Percentiles rank a stretch among this genome's conserved stretches.
Conservation (phyloP, 371 early-diverging fungal species). For the Fennellomyces sp. region DNA sequence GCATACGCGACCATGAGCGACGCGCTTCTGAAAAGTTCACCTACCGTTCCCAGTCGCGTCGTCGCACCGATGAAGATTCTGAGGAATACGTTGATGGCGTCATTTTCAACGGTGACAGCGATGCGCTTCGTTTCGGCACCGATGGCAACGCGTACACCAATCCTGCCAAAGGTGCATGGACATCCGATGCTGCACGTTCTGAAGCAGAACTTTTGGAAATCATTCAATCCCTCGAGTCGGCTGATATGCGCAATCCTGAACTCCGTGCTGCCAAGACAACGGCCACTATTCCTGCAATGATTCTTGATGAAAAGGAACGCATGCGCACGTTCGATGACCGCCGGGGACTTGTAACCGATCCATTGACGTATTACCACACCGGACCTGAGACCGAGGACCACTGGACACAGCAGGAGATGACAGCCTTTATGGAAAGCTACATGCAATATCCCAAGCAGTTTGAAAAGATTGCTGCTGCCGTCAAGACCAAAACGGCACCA, state of each 20-base stretch:
- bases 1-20: constrained; percentile 42
- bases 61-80: constrained; percentile 46
- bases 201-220: constrained; percentile 82
- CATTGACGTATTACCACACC: constrained; percentile 64
- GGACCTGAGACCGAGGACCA: constrained; percentile 57
- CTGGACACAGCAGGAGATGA: constrained; percentile 86
- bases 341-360: constrained; percentile 65
- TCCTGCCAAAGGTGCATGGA: constrained; percentile 48
- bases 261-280: constrained; percentile 76
- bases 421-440: constrained; percentile 77
- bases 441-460: constrained; percentile 90
- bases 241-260: constrained; percentile 81
- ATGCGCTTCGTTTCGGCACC: constrained; percentile 42
- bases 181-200: constrained; percentile 81
- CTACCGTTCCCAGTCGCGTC: constrained; percentile 30
- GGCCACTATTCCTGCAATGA: constrained; percentile 80
- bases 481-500: constrained; percentile 79
- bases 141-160: constrained; percentile 35
- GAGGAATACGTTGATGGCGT: constrained; percentile 48
- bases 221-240: constrained; percentile 74
- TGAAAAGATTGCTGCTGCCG: constrained; percentile 76
- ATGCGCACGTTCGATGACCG: constrained; percentile 64
- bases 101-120: constrained; percentile 45
- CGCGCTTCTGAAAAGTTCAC: constrained; percentile 31
- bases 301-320: constrained; percentile 63